These are phyloP conservation scores for Diaporthe caulivora DNA, from an alignment of 2,329 filamentous ascomycete genomes.

Conservation along the genomic window DNA sequence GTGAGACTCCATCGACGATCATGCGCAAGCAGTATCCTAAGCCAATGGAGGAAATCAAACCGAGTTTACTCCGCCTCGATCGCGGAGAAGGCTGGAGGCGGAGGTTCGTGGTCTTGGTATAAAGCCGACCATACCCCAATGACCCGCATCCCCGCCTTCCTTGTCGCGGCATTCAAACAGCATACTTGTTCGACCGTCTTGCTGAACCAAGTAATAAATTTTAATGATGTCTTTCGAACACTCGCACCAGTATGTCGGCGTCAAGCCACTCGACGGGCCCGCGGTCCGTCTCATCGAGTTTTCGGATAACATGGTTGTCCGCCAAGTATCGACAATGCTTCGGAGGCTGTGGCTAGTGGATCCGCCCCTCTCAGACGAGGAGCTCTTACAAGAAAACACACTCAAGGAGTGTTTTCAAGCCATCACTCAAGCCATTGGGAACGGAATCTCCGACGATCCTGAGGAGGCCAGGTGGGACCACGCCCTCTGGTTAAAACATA, in stretches of 20 bases:
- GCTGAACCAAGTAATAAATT: not conserved
- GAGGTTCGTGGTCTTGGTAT: conserved; percentile 22
- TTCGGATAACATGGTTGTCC: conserved; percentile 33
- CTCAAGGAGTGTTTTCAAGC: conserved; percentile 27
- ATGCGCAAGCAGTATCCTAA: conserved; percentile 1
- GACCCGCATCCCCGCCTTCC: conserved; percentile 3
- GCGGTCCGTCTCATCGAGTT: conserved; percentile 35
- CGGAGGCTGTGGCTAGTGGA: conserved; percentile 40
- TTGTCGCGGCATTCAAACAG: not conserved
- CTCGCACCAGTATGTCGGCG: not conserved
- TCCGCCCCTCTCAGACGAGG: conserved; percentile 33
- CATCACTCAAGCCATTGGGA: conserved; percentile 28
- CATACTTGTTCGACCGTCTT: not conserved
- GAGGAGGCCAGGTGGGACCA: conserved; percentile 35
- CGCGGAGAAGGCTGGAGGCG: conserved; percentile 24
- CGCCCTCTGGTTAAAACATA: conserved; percentile 34
- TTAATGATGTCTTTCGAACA: not conserved
- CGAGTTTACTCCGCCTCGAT: conserved; percentile 29
- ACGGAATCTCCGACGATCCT: conserved; percentile 27
- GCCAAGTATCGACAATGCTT: conserved; percentile 38
- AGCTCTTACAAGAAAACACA: conserved; percentile 29
- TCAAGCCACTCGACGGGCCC: not conserved
- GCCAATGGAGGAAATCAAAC: conserved; percentile 9
- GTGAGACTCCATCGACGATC: not conserved
- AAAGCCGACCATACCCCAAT: conserved; percentile 15